Conservation (phyloP, 495 filamentous ascomycete species). For the Tuber microsphaerosporum region DNA sequence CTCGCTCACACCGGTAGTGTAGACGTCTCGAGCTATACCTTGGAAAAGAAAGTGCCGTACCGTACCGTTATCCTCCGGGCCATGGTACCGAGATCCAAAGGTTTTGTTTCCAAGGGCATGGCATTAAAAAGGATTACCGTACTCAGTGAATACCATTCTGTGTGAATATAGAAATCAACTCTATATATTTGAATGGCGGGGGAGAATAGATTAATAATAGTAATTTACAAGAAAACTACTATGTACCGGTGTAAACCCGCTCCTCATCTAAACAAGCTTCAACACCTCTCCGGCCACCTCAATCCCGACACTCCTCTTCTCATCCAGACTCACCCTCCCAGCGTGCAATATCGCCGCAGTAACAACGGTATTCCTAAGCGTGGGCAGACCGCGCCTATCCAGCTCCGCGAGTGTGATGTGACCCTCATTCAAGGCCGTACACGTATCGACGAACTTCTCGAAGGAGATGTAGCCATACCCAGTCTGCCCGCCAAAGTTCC, state of each 20-base stretch:
- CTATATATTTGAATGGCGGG: not conserved
- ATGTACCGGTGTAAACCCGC: not conserved
- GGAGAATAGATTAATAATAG: not conserved
- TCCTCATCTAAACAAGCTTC: slow-evolving; percentile 55
- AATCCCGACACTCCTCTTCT: slow-evolving; percentile 69
- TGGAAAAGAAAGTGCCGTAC: too few relatives aligned
- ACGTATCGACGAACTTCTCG: slow-evolving; percentile 91
- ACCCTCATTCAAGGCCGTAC: slow-evolving; percentile 67
- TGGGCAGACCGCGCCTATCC: slow-evolving; percentile 73
- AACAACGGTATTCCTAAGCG: slow-evolving; percentile 77
- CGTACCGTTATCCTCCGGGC: too few relatives aligned
- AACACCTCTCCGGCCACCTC: slow-evolving; percentile 56
- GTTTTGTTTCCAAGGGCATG: too few relatives aligned
- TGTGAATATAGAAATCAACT: not conserved
- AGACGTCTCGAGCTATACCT: too few relatives aligned
- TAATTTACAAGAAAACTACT: not conserved
- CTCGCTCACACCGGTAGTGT: too few relatives aligned
- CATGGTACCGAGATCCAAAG: too few relatives aligned
- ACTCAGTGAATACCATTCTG: not conserved
- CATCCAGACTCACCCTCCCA: slow-evolving; percentile 71
- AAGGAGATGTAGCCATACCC: slow-evolving; percentile 92
- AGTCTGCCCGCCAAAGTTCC: slow-evolving; percentile 83
- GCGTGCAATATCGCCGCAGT: slow-evolving; percentile 88
- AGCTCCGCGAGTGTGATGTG: slow-evolving; percentile 63
- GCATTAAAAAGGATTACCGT: too few relatives aligned